Conservation (phyloP, 169 alveolate species). For the Cryptosporidium canis region DNA sequence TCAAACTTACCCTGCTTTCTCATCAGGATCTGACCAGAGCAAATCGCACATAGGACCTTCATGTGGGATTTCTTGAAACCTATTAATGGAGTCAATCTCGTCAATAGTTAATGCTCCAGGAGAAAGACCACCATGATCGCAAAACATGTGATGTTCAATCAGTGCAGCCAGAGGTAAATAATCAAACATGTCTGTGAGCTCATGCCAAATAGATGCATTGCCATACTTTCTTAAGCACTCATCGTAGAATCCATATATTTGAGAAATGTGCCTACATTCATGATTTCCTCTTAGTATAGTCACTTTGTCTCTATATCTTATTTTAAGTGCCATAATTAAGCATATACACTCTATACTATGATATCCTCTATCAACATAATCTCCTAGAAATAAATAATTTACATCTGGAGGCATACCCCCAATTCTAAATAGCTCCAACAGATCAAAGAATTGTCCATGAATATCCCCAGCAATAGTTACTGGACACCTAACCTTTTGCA, state of each 20-base stretch:
- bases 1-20: slow-evolving; percentile 81
- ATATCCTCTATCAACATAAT: slow-evolving; percentile 98
- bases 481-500: slow-evolving; percentile 88
- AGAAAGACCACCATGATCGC: slow-evolving; percentile 98
- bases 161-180: slow-evolving; percentile 95
- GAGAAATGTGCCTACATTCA: slow-evolving; percentile 92
- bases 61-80: slow-evolving; percentile 93
- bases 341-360: slow-evolving; percentile 93
- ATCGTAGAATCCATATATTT: slow-evolving; percentile 97
- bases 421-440: slow-evolving; percentile 92
- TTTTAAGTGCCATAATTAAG: slow-evolving; percentile 90
- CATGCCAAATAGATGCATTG: slow-evolving; percentile 94
- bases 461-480: slow-evolving; percentile 97
- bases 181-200: slow-evolving; percentile 95
- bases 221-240: slow-evolving; percentile 97
- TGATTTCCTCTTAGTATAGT: slow-evolving; percentile 95
- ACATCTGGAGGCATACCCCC: slow-evolving; percentile 94
- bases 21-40: slow-evolving; percentile 98
- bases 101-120: slow-evolving; percentile 93
- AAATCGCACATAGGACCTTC: slow-evolving; percentile 99
- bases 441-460: slow-evolving; percentile 97
- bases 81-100: slow-evolving; percentile 87
- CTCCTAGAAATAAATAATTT: slow-evolving; percentile 97
- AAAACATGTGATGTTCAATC: slow-evolving; percentile 91
- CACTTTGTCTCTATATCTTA: slow-evolving; percentile 90